Percentiles rank a stretch among this genome's conserved stretches.
Evolutionary conservation across 768 basidiomycete species (phyloP).

Genomic region (Suillus sp.): DNA sequence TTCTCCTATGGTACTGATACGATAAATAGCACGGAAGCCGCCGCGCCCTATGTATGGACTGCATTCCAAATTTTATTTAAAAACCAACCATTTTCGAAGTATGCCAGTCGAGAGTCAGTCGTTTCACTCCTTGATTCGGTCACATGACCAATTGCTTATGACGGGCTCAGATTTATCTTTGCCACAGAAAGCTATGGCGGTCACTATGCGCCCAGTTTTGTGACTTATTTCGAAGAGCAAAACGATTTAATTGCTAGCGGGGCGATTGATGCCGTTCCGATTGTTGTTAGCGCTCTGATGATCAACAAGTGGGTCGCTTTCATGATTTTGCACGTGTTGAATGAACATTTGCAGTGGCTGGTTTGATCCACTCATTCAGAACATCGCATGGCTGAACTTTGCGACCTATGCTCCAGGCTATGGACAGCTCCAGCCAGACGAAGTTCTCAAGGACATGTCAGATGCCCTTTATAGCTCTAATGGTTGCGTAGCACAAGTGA

Average conservation of each 20-base stretch:
- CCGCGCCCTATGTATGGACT: conserved; percentile 60
- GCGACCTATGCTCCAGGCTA: conserved; percentile 66
- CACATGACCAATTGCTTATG: background rate
- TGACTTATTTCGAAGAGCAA: conserved; percentile 65
- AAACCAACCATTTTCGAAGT: conserved; percentile 52
- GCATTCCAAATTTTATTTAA: conserved; percentile 67
- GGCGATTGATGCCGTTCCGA: conserved; percentile 46
- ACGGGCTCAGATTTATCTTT: conserved; percentile 51
- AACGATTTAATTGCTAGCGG: conserved; percentile 52
- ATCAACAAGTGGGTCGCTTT: conserved; percentile 53
- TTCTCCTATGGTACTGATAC: conserved; percentile 61
- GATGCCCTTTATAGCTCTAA: conserved; percentile 46
- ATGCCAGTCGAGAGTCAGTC: conserved; percentile 54
- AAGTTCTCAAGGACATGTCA: conserved; percentile 47
- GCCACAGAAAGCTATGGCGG: conserved; percentile 71
- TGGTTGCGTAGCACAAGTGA: conserved; percentile 58
- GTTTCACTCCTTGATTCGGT: background rate
- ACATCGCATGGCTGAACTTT: conserved; percentile 60
- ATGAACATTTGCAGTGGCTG: conserved; percentile 48
- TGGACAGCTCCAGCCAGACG: conserved; percentile 56
- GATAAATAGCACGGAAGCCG: conserved; percentile 53
- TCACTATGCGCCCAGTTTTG: conserved; percentile 66
- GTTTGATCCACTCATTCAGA: conserved; percentile 67
- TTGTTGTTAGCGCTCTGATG: conserved; percentile 62
- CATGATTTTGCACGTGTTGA: background rate